Evolutionary conservation across 2,329 filamentous ascomycete species (phyloP).

Genomic region (Penicillium sp.): DNA sequence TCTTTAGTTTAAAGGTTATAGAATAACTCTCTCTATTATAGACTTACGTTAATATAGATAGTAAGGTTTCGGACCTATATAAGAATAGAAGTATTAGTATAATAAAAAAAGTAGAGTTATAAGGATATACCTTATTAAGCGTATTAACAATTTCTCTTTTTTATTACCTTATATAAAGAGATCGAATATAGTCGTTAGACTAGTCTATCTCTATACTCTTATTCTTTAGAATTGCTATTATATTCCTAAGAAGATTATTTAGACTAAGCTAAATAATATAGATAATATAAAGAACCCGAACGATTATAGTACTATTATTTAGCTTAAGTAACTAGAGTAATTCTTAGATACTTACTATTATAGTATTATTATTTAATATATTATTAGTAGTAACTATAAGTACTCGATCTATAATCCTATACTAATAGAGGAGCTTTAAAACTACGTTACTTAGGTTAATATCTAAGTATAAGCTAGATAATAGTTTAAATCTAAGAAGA

Average conservation of each 20-base stretch:
- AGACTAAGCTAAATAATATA: slow-evolving; percentile 1
- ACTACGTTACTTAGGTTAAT: background rate
- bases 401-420: background rate
- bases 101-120: background rate
- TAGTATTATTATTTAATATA: background rate
- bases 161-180: background rate
- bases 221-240: background rate
- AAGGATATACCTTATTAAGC: background rate
- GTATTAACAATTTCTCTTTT: background rate
- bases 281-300: background rate
- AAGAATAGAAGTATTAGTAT: background rate
- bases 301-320: background rate
- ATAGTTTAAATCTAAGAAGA: background rate
- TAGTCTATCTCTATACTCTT: background rate
- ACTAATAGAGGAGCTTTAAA: background rate
- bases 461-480: background rate
- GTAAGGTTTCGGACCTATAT: background rate
- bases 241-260: background rate
- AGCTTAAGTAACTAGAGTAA: background rate
- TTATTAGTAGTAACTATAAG: background rate
- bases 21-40: background rate
- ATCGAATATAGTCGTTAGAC: background rate
- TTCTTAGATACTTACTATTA: background rate
- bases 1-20: background rate
- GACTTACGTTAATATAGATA: background rate